phyloP scores from a whole-genome alignment of 495 filamentous ascomycete species.

The Aeminium ludgeri region DNA sequence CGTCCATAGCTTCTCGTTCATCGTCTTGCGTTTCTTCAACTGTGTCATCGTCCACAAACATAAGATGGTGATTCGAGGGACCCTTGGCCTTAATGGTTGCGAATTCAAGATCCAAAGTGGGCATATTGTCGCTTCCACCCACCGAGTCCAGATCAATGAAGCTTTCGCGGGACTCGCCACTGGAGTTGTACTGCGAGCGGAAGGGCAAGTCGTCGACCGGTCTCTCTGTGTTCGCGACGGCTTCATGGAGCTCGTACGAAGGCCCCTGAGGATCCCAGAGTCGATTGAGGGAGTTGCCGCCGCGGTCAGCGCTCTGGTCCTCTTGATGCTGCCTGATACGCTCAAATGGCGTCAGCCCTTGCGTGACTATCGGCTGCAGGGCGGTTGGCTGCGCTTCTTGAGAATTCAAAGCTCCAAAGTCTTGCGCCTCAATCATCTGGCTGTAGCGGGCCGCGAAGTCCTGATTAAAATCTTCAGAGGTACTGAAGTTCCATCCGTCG shows the following conservation, averaged over 20 bases:
- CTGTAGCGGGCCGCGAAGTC: conserved; percentile 13
- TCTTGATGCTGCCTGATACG: conserved; percentile 5
- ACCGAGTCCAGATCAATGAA: conserved; percentile 36
- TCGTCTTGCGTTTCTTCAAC: conserved; percentile 15
- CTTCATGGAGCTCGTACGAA: conserved; percentile 15
- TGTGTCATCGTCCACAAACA: conserved; percentile 26
- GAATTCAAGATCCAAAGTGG: conserved; percentile 31
- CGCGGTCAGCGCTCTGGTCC: conserved; percentile 14
- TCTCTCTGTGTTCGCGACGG: conserved; percentile 9
- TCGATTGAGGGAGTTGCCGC: conserved; percentile 18
- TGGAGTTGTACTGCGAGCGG: conserved; percentile 22
- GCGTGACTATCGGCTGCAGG: conserved; percentile 12
- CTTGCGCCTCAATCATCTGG: conserved; percentile 2
- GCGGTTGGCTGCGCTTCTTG: conserved; percentile 9
- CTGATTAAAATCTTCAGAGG: conserved; percentile 66
- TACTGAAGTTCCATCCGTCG: conserved; percentile 88
- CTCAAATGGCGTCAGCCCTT: conserved; percentile 15
- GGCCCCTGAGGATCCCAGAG: conserved; percentile 21
- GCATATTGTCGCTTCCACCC: conserved; percentile 28
- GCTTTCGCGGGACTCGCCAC: conserved; percentile 20
- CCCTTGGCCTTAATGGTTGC: conserved; percentile 36
- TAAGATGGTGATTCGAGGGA: too few relatives aligned
- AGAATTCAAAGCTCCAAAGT: background rate
- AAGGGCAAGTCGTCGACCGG: conserved; percentile 21
- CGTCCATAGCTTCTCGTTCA: conserved; percentile 32